These are phyloP conservation scores for Lichtheimia ornata DNA, from an alignment of 371 early-diverging fungal species.

Conservation along the genomic window DNA sequence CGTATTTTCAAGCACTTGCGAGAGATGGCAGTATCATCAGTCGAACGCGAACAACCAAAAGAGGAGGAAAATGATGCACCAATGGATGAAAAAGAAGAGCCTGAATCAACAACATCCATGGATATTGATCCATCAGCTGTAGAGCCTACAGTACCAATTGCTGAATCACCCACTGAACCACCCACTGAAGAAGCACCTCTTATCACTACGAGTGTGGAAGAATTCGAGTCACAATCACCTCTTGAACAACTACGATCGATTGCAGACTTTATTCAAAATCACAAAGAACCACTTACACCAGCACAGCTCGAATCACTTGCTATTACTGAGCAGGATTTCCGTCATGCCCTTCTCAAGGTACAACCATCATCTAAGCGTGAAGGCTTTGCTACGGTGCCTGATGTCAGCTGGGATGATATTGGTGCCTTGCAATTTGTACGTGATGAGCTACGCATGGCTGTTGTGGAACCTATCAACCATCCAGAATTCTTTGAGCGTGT, in stretches of 20 bases:
- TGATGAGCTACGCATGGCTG: slow-evolving; percentile 94
- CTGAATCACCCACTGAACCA: slow-evolving; percentile 12
- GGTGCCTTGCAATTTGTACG: slow-evolving; percentile 89
- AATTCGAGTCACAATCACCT: slow-evolving; percentile 57
- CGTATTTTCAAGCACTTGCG: slow-evolving; percentile 85
- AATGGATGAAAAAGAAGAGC: slow-evolving; percentile 38
- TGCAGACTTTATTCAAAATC: slow-evolving; percentile 69
- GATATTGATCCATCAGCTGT: slow-evolving; percentile 42
- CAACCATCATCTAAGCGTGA: slow-evolving; percentile 98
- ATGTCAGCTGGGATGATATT: slow-evolving; percentile 94
- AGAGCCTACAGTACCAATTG: slow-evolving; percentile 28
- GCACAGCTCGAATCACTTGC: slow-evolving; percentile 86
- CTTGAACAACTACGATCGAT: slow-evolving; percentile 68
- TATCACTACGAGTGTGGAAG: slow-evolving; percentile 49
- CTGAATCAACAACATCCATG: slow-evolving; percentile 33
- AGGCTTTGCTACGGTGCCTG: slow-evolving; percentile 97
- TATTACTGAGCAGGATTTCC: slow-evolving; percentile 89
- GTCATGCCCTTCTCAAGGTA: slow-evolving; percentile 86
- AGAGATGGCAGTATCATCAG: not conserved
- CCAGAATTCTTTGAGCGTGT: slow-evolving; percentile 91
- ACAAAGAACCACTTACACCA: slow-evolving; percentile 74
- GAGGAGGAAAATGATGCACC: slow-evolving; percentile 22
- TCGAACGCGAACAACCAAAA: not conserved
- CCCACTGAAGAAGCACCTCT: slow-evolving; percentile 19
- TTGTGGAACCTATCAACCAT: slow-evolving; percentile 95